These are phyloP conservation scores for Colletotrichum sp. DNA, from an alignment of 2,329 filamentous ascomycete species.

Conservation along the genomic window DNA sequence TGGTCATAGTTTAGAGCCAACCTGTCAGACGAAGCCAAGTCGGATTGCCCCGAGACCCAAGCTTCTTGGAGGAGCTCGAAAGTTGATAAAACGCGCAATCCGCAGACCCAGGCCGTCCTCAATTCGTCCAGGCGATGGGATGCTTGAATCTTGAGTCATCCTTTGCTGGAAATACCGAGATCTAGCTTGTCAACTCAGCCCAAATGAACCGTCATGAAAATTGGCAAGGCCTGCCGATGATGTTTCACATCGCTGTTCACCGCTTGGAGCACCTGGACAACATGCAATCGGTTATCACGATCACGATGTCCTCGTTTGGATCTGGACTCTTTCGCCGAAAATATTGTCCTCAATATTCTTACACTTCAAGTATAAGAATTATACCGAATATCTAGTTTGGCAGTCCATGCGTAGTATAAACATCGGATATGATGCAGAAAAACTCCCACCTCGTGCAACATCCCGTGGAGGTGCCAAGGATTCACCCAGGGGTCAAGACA, in stretches of 20 bases:
- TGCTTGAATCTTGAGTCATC: background rate
- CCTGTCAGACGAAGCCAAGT: background rate
- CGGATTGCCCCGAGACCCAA: background rate
- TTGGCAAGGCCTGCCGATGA: background rate
- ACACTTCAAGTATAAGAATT: background rate
- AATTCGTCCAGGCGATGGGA: background rate
- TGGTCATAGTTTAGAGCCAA: background rate
- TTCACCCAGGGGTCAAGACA: background rate
- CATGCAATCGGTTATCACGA: background rate
- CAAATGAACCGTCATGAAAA: background rate
- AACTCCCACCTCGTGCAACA: background rate
- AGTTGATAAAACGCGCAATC: background rate
- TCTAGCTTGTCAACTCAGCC: background rate
- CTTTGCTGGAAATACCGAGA: background rate
- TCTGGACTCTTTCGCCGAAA: rapidly evolving
- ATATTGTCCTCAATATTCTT: background rate
- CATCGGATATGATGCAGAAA: background rate
- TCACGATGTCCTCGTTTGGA: background rate
- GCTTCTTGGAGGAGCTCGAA: background rate
- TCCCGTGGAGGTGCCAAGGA: background rate
- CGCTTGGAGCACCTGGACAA: background rate
- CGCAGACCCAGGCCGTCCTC: background rate
- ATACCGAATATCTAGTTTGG: background rate
- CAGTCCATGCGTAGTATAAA: background rate
- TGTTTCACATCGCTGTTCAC: background rate